phyloP scores from a whole-genome alignment of 352 stramenopile genomes.

The Phytopythium boreale region DNA sequence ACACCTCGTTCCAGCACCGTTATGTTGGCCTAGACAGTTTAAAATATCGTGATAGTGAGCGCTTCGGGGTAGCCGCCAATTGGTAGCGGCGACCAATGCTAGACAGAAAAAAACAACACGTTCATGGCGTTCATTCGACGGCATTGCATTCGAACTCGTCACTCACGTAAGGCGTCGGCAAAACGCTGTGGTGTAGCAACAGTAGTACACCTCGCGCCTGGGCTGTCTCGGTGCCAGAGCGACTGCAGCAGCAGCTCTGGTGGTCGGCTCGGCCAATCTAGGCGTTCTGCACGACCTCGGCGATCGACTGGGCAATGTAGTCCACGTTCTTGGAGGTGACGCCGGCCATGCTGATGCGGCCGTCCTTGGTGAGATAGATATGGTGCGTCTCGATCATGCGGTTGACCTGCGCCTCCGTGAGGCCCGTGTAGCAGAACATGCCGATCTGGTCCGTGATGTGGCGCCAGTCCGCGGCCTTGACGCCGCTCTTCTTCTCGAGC shows the following conservation, averaged over 20 bases:
- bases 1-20: background rate
- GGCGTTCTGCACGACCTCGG: conserved; percentile 89
- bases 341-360: conserved; percentile 97
- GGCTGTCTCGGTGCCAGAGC: background rate
- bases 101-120: background rate
- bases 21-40: background rate
- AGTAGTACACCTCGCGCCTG: background rate
- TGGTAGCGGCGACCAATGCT: background rate
- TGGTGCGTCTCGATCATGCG: conserved; percentile 95
- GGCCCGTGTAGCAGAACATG: conserved; percentile 99
- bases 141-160: background rate
- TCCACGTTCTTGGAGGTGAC: conserved; percentile 96
- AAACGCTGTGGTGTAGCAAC: background rate
- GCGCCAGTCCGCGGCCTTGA: conserved; percentile 88
- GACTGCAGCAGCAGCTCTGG: background rate
- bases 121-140: background rate
- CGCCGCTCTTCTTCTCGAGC: conserved; percentile 75
- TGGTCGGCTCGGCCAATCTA: conserved; percentile 20
- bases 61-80: no score
- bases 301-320: conserved; percentile 95
- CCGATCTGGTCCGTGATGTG: conserved; percentile 99
- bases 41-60: background rate
- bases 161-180: background rate
- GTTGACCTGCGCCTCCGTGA: conserved; percentile 93
- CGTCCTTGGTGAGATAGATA: conserved; percentile 98